These are phyloP conservation scores for Lactifluus rugatus DNA, from an alignment of 768 basidiomycete genomes.

Conservation along the genomic window DNA sequence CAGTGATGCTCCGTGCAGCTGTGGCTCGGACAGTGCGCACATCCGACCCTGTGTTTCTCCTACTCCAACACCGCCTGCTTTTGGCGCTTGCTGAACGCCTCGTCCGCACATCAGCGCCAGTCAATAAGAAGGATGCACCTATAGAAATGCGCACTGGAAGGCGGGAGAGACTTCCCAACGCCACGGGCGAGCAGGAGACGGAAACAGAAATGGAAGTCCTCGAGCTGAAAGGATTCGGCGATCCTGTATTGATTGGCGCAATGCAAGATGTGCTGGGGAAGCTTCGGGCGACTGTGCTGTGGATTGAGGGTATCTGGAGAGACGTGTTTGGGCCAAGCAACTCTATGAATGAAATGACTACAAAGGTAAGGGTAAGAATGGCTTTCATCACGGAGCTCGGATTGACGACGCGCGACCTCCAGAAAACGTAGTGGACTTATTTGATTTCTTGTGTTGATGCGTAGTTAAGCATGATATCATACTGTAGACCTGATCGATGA, in stretches of 20 bases:
- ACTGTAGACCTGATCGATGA: not conserved
- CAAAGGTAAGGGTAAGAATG: not conserved
- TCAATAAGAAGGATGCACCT: slow-evolving; percentile 10
- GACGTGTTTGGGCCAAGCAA: slow-evolving; percentile 28
- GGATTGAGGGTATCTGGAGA: slow-evolving; percentile 49
- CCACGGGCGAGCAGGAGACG: not conserved
- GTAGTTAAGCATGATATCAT: not conserved
- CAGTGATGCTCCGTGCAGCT: slow-evolving; percentile 43
- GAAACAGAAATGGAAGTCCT: slow-evolving; percentile 10
- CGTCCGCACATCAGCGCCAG: slow-evolving; percentile 6
- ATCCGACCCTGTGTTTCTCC: slow-evolving; percentile 54
- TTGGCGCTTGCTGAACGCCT: slow-evolving; percentile 29
- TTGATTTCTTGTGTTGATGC: not conserved
- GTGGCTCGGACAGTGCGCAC: slow-evolving; percentile 55
- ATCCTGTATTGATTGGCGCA: slow-evolving; percentile 40
- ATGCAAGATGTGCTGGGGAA: slow-evolving; percentile 34
- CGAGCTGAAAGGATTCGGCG: slow-evolving; percentile 59
- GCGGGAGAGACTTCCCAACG: slow-evolving; percentile 1
- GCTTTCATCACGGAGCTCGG: not conserved
- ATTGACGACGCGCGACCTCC: not conserved
- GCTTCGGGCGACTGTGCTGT: slow-evolving; percentile 36
- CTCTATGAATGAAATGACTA: not conserved
- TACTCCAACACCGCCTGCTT: slow-evolving; percentile 52
- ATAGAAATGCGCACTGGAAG: slow-evolving; percentile 11
- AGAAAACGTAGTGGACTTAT: not conserved